These are phyloP conservation scores for Hibiscus syriacus DNA, from an alignment of 345 rosid species.

Conservation along the genomic window DNA sequence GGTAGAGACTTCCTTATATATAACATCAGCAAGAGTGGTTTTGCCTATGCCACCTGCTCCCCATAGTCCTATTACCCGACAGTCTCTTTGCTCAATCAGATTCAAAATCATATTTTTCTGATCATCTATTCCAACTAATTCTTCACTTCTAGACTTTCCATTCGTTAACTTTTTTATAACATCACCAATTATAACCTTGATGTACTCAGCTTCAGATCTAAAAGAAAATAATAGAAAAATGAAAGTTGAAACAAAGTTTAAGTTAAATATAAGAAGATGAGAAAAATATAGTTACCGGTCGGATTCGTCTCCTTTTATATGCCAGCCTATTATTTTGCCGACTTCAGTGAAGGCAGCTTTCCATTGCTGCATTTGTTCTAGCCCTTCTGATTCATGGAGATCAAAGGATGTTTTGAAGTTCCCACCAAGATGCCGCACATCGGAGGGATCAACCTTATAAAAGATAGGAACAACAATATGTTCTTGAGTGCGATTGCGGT, in stretches of 20 bases:
- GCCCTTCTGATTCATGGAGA: not conserved
- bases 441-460: not conserved
- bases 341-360: not conserved
- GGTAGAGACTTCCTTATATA: not conserved
- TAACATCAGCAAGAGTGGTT: not conserved
- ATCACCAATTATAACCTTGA: not conserved
- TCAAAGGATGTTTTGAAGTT: not conserved
- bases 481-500: not conserved
- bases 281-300: not conserved
- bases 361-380: not conserved
- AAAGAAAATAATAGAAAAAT: not conserved
- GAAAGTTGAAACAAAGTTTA: not conserved
- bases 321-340: not conserved
- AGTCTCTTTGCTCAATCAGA: not conserved
- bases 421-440: not conserved
- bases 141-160: not conserved
- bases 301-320: not conserved
- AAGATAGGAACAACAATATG: not conserved
- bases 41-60: not conserved
- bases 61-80: not conserved
- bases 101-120: not conserved
- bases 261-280: not conserved
- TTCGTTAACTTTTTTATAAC: not conserved
- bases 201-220: not conserved
- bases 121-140: not conserved